A percentile compares a stretch with the other conserved stretches of the same genome.
Evolutionary conservation across 1,284 basidiomycete genomes (phyloP).

Genomic region (Peniophora sp.): DNA sequence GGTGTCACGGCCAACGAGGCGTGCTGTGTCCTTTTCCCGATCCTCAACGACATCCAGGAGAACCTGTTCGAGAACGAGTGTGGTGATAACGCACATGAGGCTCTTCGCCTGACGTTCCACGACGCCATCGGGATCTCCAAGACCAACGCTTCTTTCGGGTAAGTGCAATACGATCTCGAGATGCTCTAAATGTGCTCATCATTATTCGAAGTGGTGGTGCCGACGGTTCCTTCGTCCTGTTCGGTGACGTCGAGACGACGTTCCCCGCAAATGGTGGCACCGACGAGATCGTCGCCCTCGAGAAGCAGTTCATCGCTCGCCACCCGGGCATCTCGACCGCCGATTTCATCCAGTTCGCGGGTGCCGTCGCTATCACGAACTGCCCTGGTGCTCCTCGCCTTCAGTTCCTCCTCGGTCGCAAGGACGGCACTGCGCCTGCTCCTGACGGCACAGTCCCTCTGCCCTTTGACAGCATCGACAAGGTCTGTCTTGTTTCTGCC

Average conservation of each 20-base stretch:
- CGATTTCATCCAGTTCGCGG: conserved; percentile 23
- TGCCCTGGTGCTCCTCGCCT: conserved; percentile 21
- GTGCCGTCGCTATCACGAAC: conserved; percentile 20
- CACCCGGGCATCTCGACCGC: conserved; percentile 17
- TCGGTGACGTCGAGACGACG: conserved; percentile 17
- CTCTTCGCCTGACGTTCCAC: background rate
- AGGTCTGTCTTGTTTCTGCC: too few species aligned
- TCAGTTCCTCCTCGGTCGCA: too few species aligned
- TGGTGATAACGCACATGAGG: background rate
- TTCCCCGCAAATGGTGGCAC: conserved; percentile 19
- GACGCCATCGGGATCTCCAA: background rate
- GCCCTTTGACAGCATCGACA: too few species aligned
- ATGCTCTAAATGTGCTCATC: too few species aligned
- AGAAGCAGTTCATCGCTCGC: conserved; percentile 17
- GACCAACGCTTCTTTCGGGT: background rate
- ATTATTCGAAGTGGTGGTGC: conserved; percentile 14
- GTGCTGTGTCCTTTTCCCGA: conserved; percentile 1
- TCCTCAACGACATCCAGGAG: background rate
- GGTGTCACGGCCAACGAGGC: background rate
- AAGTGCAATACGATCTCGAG: too few species aligned
- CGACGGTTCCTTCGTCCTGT: conserved; percentile 20
- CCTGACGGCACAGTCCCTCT: too few species aligned
- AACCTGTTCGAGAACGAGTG: conserved; percentile 4
- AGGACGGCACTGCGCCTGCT: too few species aligned
- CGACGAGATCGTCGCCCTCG: conserved; percentile 19